Evolutionary conservation across 2,329 filamentous ascomycete species (phyloP).

Genomic region (Rhinocladiella similis): DNA sequence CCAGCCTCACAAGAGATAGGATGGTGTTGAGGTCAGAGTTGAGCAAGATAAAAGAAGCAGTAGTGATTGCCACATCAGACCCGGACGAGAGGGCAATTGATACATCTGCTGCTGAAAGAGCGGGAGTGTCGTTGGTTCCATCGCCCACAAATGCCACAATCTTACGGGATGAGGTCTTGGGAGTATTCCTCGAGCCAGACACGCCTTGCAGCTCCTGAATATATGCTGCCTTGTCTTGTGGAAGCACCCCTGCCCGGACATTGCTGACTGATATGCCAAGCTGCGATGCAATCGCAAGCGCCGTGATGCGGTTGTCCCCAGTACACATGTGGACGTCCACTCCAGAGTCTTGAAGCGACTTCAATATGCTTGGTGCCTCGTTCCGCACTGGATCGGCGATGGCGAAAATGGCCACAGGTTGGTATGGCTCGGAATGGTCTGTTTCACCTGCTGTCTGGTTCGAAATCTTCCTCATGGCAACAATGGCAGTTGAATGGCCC

Average conservation of each 20-base stretch:
- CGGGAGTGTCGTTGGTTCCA: constrained; percentile 83
- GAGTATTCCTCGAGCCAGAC: constrained; percentile 50
- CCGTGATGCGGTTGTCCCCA: constrained; percentile 85
- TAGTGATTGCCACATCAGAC: constrained; percentile 79
- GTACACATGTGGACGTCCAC: constrained; percentile 89
- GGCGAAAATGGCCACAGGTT: constrained; percentile 66
- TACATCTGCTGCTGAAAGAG: constrained; percentile 76
- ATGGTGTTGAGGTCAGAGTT: constrained; percentile 69
- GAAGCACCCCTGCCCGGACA: constrained; percentile 84
- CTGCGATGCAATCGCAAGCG: constrained; percentile 71
- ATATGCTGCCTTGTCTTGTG: constrained; percentile 68
- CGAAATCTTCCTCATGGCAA: constrained; percentile 37
- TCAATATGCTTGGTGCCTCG: constrained; percentile 67
- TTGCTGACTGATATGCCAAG: constrained; percentile 73
- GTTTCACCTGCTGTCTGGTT: too few relatives aligned
- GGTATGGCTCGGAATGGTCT: constrained; percentile 27
- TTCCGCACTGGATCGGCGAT: constrained; percentile 79
- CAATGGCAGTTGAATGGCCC: constrained; percentile 47
- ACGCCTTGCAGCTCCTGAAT: constrained; percentile 39
- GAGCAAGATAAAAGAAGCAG: constrained; percentile 78
- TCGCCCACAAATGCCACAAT: constrained; percentile 83
- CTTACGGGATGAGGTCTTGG: constrained; percentile 37
- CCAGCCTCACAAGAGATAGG: constrained; percentile 71
- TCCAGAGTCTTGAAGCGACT: constrained; percentile 58
- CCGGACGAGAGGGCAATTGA: constrained; percentile 80